These are phyloP conservation scores for Entomortierella chlamydospora DNA, from an alignment of 192 early-diverging fungal genomes.

Conservation along the genomic window DNA sequence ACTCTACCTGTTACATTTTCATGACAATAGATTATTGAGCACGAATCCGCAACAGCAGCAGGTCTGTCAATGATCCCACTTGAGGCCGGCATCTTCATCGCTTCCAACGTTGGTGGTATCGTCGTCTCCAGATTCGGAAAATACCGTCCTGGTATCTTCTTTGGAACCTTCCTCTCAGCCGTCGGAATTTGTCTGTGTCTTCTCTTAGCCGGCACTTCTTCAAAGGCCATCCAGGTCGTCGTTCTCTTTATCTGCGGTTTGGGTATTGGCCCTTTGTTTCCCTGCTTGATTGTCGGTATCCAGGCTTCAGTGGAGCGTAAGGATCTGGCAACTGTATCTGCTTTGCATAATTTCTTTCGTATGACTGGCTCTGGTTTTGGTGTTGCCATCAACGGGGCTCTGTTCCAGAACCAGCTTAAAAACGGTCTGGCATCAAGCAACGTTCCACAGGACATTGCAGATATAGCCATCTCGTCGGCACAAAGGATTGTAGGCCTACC, in stretches of 20 bases:
- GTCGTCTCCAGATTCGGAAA: conserved; percentile 71
- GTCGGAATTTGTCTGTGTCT: conserved; percentile 73
- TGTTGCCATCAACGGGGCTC: conserved; percentile 69
- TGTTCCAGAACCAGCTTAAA: conserved; percentile 59
- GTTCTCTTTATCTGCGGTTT: conserved; percentile 75
- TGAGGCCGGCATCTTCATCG: conserved; percentile 73
- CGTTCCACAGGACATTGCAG: conserved; percentile 11
- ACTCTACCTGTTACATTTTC: neutral
- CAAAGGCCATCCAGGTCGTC: conserved; percentile 60
- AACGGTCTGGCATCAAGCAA: neutral
- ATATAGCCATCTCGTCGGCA: conserved; percentile 30
- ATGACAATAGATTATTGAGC: conserved; percentile 60
- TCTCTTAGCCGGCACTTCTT: conserved; percentile 65
- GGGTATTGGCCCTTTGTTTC: conserved; percentile 64
- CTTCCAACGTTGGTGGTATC: conserved; percentile 72
- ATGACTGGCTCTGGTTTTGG: conserved; percentile 62
- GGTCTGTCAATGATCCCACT: conserved; percentile 82
- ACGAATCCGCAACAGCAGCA: conserved; percentile 75
- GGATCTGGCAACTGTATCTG: conserved; percentile 49
- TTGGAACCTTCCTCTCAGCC: conserved; percentile 69
- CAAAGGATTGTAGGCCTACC: conserved; percentile 41
- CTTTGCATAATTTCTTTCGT: conserved; percentile 63
- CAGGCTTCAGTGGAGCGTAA: conserved; percentile 43
- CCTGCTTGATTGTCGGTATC: conserved; percentile 43
- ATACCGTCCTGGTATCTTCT: conserved; percentile 71